Evolutionary conservation across 441 rosid species (phyloP).

Genomic region (Corymbia calophylla): DNA sequence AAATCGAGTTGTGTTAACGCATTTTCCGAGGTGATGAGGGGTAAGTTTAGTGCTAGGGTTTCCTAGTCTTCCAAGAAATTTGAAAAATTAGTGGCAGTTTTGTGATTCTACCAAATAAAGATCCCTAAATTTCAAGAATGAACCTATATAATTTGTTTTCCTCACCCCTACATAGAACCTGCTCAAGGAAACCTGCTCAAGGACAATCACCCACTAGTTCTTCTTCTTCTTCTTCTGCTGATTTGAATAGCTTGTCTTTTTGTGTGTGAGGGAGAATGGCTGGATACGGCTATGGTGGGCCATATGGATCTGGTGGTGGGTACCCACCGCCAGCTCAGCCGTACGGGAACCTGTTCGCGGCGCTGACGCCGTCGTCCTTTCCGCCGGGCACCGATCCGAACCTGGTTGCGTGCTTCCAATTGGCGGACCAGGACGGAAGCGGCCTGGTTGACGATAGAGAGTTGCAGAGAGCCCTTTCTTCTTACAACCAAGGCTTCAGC

Average conservation of each 20-base stretch:
- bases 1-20: not conserved
- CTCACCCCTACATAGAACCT: not conserved
- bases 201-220: not conserved
- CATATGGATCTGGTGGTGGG: not conserved
- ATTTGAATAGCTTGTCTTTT: not conserved
- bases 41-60: not conserved
- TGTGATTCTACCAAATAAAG: not conserved
- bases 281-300: not conserved
- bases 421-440: constrained; percentile 80
- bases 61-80: not conserved
- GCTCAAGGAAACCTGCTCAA: no score
- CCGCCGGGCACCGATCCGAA: constrained; percentile 82
- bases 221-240: not conserved
- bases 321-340: constrained; percentile 17
- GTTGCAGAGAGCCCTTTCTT: constrained; percentile 75
- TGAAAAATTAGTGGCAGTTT: not conserved
- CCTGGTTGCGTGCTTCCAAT: constrained; percentile 66
- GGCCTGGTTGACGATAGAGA: constrained; percentile 82
- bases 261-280: not conserved
- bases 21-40: not conserved
- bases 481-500: constrained; percentile 79
- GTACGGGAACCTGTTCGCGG: constrained; percentile 53
- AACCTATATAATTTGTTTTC: not conserved
- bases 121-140: not conserved
- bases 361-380: constrained; percentile 70